These are phyloP conservation scores for Lobosporangium transversale DNA, from an alignment of 192 early-diverging fungal species.

Conservation along the genomic window DNA sequence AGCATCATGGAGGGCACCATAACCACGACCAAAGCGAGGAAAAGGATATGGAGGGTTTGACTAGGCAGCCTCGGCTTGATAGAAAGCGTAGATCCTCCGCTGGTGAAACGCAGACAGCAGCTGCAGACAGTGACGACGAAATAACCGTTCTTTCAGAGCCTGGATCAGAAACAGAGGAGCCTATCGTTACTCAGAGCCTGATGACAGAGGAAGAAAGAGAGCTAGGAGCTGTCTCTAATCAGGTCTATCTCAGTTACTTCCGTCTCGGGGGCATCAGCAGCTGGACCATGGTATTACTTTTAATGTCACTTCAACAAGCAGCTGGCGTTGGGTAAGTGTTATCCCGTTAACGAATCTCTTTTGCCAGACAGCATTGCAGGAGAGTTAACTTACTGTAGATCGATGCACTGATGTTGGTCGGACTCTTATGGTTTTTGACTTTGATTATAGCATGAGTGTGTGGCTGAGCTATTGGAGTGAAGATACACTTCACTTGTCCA, in stretches of 20 bases:
- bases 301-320: conserved; percentile 29
- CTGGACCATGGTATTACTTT: conserved; percentile 21
- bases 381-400: not conserved
- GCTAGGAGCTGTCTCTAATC: conserved; percentile 18
- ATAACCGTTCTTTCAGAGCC: conserved; percentile 19
- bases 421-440: not conserved
- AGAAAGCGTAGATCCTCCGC: conserved; percentile 9
- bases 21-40: conserved; percentile 31
- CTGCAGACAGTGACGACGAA: conserved; percentile 34
- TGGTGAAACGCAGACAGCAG: not conserved
- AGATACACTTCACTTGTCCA: conserved; percentile 18
- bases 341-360: not conserved
- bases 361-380: not conserved
- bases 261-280: conserved; percentile 12
- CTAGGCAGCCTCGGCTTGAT: not conserved
- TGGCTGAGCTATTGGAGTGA: conserved; percentile 50
- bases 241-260: conserved; percentile 32
- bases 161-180: conserved; percentile 9
- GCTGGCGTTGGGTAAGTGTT: conserved; percentile 30
- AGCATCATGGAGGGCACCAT: conserved; percentile 68
- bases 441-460: conserved; percentile 26
- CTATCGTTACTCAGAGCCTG: conserved; percentile 3
- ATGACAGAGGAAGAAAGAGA: conserved; percentile 40
- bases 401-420: not conserved
- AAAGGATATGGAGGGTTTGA: not conserved